Conservation (phyloP, 1,284 basidiomycete genomes). For the Apiotrichum laibachii region DNA sequence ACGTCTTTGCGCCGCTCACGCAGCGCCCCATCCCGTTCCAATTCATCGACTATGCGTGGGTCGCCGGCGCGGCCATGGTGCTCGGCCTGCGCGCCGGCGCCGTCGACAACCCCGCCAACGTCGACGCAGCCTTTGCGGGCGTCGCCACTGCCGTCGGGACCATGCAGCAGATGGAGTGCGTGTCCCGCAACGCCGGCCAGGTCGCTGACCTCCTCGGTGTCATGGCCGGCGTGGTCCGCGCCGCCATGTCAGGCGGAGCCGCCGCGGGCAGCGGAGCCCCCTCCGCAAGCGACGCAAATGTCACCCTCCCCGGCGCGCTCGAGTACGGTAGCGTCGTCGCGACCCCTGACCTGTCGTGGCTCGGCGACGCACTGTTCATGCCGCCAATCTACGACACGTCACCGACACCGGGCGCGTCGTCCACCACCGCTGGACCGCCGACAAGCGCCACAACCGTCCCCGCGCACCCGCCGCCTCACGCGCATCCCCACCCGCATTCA, state of each 20-base stretch:
- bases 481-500: too few species aligned
- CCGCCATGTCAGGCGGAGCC: background rate
- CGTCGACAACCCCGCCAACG: conserved; percentile 57
- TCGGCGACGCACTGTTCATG: conserved; percentile 3
- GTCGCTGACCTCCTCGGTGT: background rate
- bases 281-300: too few species aligned
- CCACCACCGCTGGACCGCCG: background rate
- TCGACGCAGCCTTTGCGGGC: conserved; percentile 63
- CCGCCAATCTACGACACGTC: background rate
- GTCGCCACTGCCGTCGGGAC: conserved; percentile 67
- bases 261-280: too few species aligned
- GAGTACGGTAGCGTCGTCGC: background rate
- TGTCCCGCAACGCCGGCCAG: background rate
- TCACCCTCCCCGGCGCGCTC: background rate
- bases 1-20: conserved; percentile 2
- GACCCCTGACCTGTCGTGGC: conserved; percentile 1
- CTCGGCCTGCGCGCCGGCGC: conserved; percentile 7
- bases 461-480: too few species aligned
- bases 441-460: background rate
- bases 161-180: conserved; percentile 56
- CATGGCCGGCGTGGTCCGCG: background rate
- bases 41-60: conserved; percentile 7
- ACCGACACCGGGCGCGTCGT: background rate
- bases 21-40: conserved; percentile 1
- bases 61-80: background rate